Evolutionary conservation across 805 yeast species (phyloP).

Genomic region (Schizosaccharomyces japonicus): DNA sequence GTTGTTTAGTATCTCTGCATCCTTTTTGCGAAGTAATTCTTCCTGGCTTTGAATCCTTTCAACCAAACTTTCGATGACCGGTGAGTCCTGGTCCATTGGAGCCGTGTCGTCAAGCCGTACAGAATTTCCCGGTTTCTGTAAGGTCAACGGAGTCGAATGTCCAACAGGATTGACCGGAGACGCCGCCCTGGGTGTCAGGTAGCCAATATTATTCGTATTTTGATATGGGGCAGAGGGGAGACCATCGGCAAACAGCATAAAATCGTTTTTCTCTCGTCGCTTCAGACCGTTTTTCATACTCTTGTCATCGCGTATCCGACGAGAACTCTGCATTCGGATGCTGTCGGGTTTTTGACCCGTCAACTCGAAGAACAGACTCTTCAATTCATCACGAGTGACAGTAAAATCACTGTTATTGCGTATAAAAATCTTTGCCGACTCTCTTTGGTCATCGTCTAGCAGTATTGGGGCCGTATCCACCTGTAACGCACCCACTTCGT

Average conservation of each 20-base stretch:
- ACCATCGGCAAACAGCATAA: too few species aligned
- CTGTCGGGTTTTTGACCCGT: not conserved
- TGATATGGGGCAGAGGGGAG: too few species aligned
- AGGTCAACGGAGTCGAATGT: not conserved
- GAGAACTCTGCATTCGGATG: too few species aligned
- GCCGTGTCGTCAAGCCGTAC: too few species aligned
- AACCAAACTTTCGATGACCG: not conserved
- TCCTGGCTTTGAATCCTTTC: not conserved
- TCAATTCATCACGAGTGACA: not conserved
- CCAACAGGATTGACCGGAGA: too few species aligned
- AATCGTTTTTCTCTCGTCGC: too few species aligned
- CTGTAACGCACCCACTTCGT: not conserved
- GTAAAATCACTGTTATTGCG: not conserved
- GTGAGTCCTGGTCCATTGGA: too few species aligned
- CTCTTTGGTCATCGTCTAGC: not conserved
- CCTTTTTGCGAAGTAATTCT: not conserved
- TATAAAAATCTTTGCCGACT: not conserved
- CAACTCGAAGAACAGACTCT: not conserved
- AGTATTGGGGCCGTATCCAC: not conserved
- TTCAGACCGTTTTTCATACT: too few species aligned
- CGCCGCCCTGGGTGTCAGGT: not conserved
- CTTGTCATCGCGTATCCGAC: too few species aligned
- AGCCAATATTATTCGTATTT: too few species aligned
- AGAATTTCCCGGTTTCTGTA: too few species aligned
- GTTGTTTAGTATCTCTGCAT: not conserved